These are phyloP conservation scores for Suhomyces taliae DNA, from an alignment of 1,139 yeast genomes.

Conservation along the genomic window DNA sequence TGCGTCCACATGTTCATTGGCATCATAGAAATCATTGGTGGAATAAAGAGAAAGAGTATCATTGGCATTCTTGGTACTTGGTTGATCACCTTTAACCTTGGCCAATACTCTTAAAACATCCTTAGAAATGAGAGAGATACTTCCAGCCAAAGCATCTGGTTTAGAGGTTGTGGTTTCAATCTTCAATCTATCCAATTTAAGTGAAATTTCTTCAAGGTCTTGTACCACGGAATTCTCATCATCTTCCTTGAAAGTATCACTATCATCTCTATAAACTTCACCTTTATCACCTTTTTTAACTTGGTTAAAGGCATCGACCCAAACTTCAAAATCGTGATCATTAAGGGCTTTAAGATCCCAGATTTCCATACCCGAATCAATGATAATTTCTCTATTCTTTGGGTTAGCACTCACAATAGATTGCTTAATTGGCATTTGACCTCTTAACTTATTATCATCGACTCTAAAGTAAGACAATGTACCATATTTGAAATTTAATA, in stretches of 20 bases:
- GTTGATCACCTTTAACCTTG: conserved; percentile 12
- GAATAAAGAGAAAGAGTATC: conserved; percentile 34
- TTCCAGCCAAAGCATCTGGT: conserved; percentile 12
- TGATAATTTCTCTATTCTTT: conserved; percentile 64
- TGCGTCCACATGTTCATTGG: conserved; percentile 54
- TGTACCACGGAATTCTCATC: conserved; percentile 8
- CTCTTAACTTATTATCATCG: conserved; percentile 74
- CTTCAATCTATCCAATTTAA: conserved; percentile 25
- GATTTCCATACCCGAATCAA: conserved; percentile 94
- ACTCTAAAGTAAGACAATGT: conserved; percentile 74
- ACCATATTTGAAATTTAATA: conserved; percentile 78
- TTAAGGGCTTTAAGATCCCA: conserved; percentile 82
- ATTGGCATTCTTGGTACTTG: conserved; percentile 8
- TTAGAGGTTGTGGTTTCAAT: conserved; percentile 12
- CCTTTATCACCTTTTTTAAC: conserved; percentile 30
- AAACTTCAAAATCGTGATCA: conserved; percentile 65
- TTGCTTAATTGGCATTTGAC: conserved; percentile 85
- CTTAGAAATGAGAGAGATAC: conserved; percentile 16
- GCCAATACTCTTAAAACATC: conserved; percentile 22
- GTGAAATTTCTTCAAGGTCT: conserved; percentile 21
- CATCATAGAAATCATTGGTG: conserved; percentile 61
- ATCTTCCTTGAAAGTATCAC: conserved; percentile 12
- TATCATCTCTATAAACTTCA: conserved; percentile 2
- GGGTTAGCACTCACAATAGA: conserved; percentile 81
- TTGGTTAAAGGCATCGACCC: conserved; percentile 77